A percentile compares a stretch with the other conserved stretches of the same genome.
Evolutionary conservation across 2,329 filamentous ascomycete genomes (phyloP).

Genomic region (Calonectria hawksworthii): DNA sequence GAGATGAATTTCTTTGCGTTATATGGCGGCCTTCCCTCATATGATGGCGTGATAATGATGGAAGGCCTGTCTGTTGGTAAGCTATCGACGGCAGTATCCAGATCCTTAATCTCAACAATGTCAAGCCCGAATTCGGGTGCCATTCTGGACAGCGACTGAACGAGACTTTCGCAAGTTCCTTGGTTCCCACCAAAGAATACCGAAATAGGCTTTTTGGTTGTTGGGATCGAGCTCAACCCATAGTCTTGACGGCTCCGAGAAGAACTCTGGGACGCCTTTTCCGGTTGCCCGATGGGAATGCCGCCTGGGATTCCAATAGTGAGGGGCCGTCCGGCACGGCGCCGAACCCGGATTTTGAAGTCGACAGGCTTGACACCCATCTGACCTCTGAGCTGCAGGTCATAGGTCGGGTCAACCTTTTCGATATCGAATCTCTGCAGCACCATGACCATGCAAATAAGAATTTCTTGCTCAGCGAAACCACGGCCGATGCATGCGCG

Average conservation of each 20-base stretch:
- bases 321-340: neutral
- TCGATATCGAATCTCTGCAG: neutral
- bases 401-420: neutral
- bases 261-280: neutral
- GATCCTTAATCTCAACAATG: neutral
- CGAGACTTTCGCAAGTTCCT: neutral
- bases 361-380: neutral
- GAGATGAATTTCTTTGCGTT: neutral
- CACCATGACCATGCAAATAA: neutral
- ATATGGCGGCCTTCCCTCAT: neutral
- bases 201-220: neutral
- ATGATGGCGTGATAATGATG: neutral
- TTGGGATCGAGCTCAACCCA: neutral
- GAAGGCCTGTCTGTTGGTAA: neutral
- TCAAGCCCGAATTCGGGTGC: neutral
- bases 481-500: neutral
- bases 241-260: neutral
- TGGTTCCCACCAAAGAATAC: neutral
- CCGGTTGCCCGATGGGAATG: neutral
- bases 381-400: neutral
- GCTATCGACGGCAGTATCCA: neutral
- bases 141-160: neutral
- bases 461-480: neutral
- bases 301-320: neutral
- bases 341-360: neutral